Evolutionary conservation across 495 filamentous ascomycete genomes (phyloP), one percentile per base, ranked within the genome.

Genomic region (Aspergillus cavernicola): DNA sequence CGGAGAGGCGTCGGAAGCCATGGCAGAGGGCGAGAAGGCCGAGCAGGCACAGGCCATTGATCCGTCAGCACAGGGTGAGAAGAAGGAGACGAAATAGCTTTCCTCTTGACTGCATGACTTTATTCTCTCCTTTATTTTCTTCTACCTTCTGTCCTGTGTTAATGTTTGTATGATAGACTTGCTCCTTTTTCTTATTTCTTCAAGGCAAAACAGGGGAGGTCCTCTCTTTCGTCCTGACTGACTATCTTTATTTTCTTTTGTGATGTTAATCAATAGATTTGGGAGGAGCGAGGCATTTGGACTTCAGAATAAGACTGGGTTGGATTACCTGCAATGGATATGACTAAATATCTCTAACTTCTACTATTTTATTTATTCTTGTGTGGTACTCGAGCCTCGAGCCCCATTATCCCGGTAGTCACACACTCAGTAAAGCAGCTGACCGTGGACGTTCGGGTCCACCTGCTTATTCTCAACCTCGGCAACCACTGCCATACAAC

Each of bases 1-100:
- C 11, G 53, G 64, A 2, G 77, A 78, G 53, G 74, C 74, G 0
- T 62, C 41, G 6, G 74, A 78, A 50, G 76, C 76, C 5, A 40
- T 70, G 56, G 43, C 58, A 19, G 77, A 80, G 42, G 69, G 67
- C n/a, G 61, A 59, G 11, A 66, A 68, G 48, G 69, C 54, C 18
- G 74, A 67, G 31, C 52, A 72, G 55, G 53, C 62, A 43, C 60
- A 71, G 43, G 11, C 39, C 11, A 16, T 26, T 3, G 45, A 53
- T 12, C 23, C 48, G 13, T 13, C 31, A 12, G 16, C 44, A 10
- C 51, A 55, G 43, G 31, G 53, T 33, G 59, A 63, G 61, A 62
- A n/a, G 65, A 66, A 32, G 64, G 66, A 53, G 66, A 74, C 63
- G 58, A 44, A 42, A 45, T 52, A 36, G 38, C 1, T 22, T 35